Conservation (phyloP, 176 grass and related monocot genomes). For the Carex parvula region DNA sequence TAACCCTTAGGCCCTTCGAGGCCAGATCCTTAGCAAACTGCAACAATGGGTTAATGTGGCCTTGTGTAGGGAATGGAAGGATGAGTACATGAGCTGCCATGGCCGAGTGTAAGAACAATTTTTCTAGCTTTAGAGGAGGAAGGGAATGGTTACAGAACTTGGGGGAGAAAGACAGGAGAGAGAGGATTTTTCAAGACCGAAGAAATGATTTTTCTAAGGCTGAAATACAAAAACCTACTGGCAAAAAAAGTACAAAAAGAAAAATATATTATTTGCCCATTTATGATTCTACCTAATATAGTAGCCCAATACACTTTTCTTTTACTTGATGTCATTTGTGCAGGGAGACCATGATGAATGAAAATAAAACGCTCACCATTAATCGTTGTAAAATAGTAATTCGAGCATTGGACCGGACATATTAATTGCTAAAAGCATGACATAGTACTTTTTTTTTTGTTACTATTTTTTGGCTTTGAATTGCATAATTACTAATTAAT, state of each 20-base stretch:
- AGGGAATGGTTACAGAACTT: background rate
- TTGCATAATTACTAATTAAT: too few relatives aligned
- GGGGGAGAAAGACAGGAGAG: background rate
- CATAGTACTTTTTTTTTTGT: background rate
- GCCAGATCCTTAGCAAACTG: conserved; percentile 48
- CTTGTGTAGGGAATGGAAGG: conserved; percentile 52
- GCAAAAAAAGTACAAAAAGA: background rate
- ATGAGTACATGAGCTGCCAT: conserved; percentile 47
- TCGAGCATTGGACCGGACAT: too few relatives aligned
- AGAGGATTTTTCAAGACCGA: background rate
- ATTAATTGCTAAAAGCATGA: background rate
- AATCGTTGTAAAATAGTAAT: too few relatives aligned
- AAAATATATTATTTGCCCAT: background rate
- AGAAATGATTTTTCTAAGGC: background rate
- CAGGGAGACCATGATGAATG: background rate
- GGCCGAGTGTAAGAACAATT: background rate
- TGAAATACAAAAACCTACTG: too few relatives aligned
- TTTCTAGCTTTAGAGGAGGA: background rate
- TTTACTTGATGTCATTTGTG: background rate
- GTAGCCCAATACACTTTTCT: background rate
- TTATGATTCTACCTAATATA: background rate
- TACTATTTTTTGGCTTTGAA: too few relatives aligned
- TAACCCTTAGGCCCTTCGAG: conserved; percentile 39
- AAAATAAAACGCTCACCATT: background rate
- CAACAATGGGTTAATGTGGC: conserved; percentile 73